Evolutionary conservation across 1,284 basidiomycete genomes (phyloP), one percentile per base, ranked within the genome.

Genomic region (Rhodotorula sp.): DNA sequence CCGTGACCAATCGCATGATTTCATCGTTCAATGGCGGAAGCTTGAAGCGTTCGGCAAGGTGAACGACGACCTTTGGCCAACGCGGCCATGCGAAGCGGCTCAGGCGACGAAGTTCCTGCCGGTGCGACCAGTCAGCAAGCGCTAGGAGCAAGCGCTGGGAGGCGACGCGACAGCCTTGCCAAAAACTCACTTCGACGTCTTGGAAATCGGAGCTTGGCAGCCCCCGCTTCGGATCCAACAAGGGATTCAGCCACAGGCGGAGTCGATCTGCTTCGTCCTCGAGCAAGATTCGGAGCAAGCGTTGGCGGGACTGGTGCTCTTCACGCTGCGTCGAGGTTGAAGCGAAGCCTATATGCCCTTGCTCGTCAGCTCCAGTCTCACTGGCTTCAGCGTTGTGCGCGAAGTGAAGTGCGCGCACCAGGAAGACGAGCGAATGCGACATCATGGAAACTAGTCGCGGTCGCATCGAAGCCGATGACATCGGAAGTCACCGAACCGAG

Each of bases 181-280:
- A 56, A 26, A 6, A 70, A 46, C 46, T 46, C 57, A 60, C 78
- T 70, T 67, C 77, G 20, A 60, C 57, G 8, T 49, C 33, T 1
- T 57, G 44, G 8, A 46, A 4, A 4, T 60, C 67, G 6, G 73
- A 69, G 7, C 89, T 83, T 77, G 92, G 88, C 26, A 78, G 79
- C 17, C 87, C 90, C 72, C 89, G 86, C 75, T 86, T 87, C 4
- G 84, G 77, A 72, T 95, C 92, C 73, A 89, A 90, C 37, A 87
- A 84, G 0, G 94, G 92, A 80, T 99, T 98, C 60, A 85, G 84
- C 96, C 96, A 99, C 2, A 99, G 94, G 6, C 84, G 86, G 60
- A 99, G 82, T 20, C 93, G 86, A 77, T 85, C 87, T 56, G 95
- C 87, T 80, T 99, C 96, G 78, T 91, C 95, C 80, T 96, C 93